phyloP scores from a whole-genome alignment of 129 eudicot genomes.

The Dittrichia graveolens region DNA sequence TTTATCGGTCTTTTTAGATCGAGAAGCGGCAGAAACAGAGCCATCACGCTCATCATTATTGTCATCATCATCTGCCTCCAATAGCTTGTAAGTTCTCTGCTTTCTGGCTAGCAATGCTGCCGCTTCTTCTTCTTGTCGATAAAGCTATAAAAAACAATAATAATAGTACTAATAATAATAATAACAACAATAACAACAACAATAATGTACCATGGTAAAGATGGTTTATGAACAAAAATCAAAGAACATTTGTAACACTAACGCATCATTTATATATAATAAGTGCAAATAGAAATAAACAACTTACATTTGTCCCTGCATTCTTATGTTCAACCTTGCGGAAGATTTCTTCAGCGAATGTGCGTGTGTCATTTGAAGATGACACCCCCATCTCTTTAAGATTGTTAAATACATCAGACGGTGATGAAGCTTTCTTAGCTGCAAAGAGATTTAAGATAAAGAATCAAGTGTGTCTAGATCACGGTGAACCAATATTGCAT shows the following conservation, averaged over 20 bases:
- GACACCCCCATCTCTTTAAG: conserved; percentile 66
- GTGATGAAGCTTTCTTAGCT: conserved; percentile 86
- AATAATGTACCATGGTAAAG: no score
- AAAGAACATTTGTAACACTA: conserved; percentile 5
- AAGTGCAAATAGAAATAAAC: neutral
- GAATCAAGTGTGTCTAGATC: conserved; percentile 5
- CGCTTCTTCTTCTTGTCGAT: conserved; percentile 77
- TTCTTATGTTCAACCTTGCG: conserved; percentile 56
- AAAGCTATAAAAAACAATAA: conserved; percentile 43
- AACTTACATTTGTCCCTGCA: conserved; percentile 67
- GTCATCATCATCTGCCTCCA: conserved; percentile 85
- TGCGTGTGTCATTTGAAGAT: conserved; percentile 49
- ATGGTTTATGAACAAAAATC: neutral
- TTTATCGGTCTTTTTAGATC: conserved; percentile 47
- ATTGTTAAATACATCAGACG: conserved; percentile 52
- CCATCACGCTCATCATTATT: conserved; percentile 30
- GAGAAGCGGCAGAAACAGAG: conserved; percentile 43
- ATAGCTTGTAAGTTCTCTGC: conserved; percentile 73
- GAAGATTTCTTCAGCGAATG: conserved; percentile 72
- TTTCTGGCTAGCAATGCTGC: conserved; percentile 72
- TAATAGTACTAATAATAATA: no score
- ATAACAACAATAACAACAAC: neutral
- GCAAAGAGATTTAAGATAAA: conserved; percentile 27
- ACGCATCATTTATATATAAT: neutral
- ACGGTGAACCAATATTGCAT: neutral